Base-by-base conservation (phyloP, 1,139 yeast genomes). In the Debaryomyces singareniensis region DNA sequence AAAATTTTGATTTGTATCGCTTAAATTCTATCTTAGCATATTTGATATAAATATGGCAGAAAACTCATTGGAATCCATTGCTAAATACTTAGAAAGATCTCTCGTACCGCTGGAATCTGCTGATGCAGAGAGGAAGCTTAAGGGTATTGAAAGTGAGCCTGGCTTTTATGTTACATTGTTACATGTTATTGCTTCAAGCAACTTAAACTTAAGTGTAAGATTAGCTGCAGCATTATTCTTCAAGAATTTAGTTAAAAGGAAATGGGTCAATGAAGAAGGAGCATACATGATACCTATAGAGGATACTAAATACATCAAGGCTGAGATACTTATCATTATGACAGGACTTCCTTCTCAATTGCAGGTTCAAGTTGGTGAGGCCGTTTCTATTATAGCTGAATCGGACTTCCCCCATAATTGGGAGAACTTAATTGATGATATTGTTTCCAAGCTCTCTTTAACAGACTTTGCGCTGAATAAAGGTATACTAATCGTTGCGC, bases 391-490 rank as follows among this genome's bases (percentile, higher is more conserved):
- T 32, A 91, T 93, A 49, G 98, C 99, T 3, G 96, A 89, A 50
- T 78, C 87, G 36, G 99, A 93, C 52, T 93, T 93, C 60, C 98
- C 98, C 2, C 81, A 81, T 29, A 66, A 77, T 34, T 93, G 99
- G 99, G 74, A 76, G 3, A 70, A 72, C 32, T 68, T 93, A 37
- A 69, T 93, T 22, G 91, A 87, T 40, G 81, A 78, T 35, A 66
- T 93, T 38, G 85, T 87, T 1, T 49, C 67, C 1, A 78, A 78
- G 47, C 65, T 93, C 28, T 62, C 72, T 5, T 58, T 68, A 5
- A 72, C 68, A 12, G 89, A 87, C 50, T 78, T 85, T 64, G 68
- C 71, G 12, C 72, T 77, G 33, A 87, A 87, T 52, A 83, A 80
- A 44, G 95, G 96, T 31, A 91, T 93, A 5, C 62, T 93, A 38